Evolutionary conservation across 495 filamentous ascomycete genomes (phyloP), one percentile per base, ranked within the genome.

Genomic region (Platismatia glauca): DNA sequence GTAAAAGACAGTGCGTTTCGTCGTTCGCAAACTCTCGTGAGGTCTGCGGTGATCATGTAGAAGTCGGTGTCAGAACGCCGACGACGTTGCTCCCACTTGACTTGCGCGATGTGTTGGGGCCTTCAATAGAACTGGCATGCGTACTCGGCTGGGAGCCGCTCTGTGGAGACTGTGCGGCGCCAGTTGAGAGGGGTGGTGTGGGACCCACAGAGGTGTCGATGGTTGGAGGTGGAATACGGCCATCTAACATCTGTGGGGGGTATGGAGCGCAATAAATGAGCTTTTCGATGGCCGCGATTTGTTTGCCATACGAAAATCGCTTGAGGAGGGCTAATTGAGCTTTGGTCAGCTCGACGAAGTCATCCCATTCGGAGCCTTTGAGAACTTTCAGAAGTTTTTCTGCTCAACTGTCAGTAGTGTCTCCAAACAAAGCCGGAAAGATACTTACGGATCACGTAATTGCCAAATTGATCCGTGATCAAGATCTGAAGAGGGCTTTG

Each of bases 361-460:
- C 73, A 29, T 83, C 81, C 31, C 81, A 81, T 62, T 95, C 89
- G 0, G 75, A 71, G 15, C 81, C 83, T 60, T 84, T 79, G 3
- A 96, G 77, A 58, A 86, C 81, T 9, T 81, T 84, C 55, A 95
- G 79, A 31, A 96, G 79, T 75, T 90, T 92, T 74, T 95, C 90
- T 95, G 70, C 69, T 60, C 41, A 33, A 69, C 12, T 43, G 73
- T 83, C 70, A 84, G 77, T 57, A 58, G 27, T 33, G 46, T 22
- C 37, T 43, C 48, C 44, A 15, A 35, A 37, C 34, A 29, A 35
- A 76, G 66, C 39, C 46, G 7, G 35, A 24, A 13, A 7, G 18
- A 48, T 57, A 86, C 93, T 82, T 85, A 95, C 91, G 94, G 63
- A 98, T 87, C 20, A 97, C 94, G 71, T 98, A 98, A 72, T 98